Conservation (phyloP, 495 filamentous ascomycete genomes). For the Aspergillus taichungensis region DNA sequence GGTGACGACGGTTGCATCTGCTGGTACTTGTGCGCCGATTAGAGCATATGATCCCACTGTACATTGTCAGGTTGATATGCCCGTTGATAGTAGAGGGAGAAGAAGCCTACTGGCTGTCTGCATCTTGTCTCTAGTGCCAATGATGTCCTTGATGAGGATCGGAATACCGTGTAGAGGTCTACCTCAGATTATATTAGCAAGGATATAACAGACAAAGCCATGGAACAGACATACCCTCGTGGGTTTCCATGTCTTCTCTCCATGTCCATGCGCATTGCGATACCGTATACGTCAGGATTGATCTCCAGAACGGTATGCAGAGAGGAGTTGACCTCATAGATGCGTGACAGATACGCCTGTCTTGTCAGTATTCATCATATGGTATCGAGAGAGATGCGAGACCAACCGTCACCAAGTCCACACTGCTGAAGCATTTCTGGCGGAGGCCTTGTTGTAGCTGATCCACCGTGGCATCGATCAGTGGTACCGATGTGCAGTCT, state of each 20-base stretch:
- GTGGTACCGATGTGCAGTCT: background rate
- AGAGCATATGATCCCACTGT: slow-evolving; percentile 51
- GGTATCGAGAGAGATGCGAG: background rate
- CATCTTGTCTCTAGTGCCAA: slow-evolving; percentile 56
- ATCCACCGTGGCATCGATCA: slow-evolving; percentile 45
- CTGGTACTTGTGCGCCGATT: slow-evolving; percentile 36
- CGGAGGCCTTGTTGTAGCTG: slow-evolving; percentile 43
- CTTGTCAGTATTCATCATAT: background rate
- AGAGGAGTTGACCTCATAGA: slow-evolving; percentile 43
- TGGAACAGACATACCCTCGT: slow-evolving; percentile 23
- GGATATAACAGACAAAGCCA: background rate
- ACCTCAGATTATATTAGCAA: background rate
- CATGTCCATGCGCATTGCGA: slow-evolving; percentile 42
- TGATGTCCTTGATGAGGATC: slow-evolving; percentile 61
- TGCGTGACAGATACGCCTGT: slow-evolving; percentile 43
- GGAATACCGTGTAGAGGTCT: slow-evolving; percentile 59
- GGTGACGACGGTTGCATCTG: slow-evolving; percentile 36
- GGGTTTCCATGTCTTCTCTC: slow-evolving; percentile 39
- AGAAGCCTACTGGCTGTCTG: slow-evolving; percentile 39
- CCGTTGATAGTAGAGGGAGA: slow-evolving; percentile 11
- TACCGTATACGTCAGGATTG: slow-evolving; percentile 46
- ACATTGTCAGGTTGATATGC: background rate
- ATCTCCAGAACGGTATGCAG: slow-evolving; percentile 46
- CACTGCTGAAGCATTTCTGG: slow-evolving; percentile 43
- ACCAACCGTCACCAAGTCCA: slow-evolving; percentile 45